Conservation (phyloP, 208 protist genomes). For the Giardia muris region DNA sequence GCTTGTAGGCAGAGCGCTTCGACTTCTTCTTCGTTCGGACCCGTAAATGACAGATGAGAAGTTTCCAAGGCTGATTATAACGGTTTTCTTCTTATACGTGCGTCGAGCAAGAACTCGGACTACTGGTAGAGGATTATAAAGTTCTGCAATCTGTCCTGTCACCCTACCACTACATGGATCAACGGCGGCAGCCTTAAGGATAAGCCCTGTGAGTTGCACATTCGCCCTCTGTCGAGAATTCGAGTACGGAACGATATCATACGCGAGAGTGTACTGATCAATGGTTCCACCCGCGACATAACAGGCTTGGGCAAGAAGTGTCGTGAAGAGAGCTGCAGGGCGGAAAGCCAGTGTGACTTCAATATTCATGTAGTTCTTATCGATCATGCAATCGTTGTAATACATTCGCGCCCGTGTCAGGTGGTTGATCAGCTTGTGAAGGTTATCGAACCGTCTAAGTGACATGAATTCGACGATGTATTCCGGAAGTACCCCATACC, state of each 20-base stretch:
- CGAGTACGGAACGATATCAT: not conserved
- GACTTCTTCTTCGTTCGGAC: not conserved
- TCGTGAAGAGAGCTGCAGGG: not conserved
- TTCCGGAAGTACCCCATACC: not conserved
- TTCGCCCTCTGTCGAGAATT: not conserved
- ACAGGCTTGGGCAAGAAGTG: not conserved
- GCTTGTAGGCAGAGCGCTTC: not conserved
- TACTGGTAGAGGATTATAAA: not conserved
- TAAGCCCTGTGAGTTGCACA: not conserved
- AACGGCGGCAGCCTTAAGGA: not conserved
- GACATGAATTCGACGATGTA: not conserved
- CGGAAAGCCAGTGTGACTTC: not conserved
- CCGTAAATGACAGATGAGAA: not conserved
- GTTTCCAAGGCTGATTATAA: not conserved
- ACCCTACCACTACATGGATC: not conserved
- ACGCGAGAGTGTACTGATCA: not conserved
- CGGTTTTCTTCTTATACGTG: not conserved
- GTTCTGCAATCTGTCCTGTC: not conserved
- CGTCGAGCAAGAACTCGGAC: not conserved
- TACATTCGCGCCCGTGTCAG: not conserved
- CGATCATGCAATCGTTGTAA: not conserved
- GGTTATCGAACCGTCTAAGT: not conserved
- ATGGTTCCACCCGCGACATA: not conserved
- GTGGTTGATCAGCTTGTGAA: not conserved
- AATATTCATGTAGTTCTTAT: not conserved